Percentiles rank a stretch among this genome's conserved stretches.
phyloP scores from a whole-genome alignment of 1,139 yeast species.

The Taphrina populina region DNA sequence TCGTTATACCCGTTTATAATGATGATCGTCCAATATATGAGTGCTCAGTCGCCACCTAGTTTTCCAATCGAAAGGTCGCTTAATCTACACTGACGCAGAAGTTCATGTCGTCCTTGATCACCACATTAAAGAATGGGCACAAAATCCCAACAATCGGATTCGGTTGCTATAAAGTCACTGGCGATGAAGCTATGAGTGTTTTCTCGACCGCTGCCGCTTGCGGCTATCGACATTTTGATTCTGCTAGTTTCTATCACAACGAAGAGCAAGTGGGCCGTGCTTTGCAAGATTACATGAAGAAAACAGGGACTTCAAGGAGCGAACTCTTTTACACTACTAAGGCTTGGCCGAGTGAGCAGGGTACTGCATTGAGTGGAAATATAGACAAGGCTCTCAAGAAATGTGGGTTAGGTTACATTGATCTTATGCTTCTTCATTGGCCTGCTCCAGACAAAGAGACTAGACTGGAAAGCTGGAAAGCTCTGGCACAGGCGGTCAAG shows the following conservation, averaged over 20 bases:
- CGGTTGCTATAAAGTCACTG: conserved; percentile 45
- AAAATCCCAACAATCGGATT: conserved; percentile 58
- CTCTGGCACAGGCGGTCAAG: conserved; percentile 49
- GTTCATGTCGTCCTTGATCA: conserved; percentile 1
- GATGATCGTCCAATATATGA: too few species aligned
- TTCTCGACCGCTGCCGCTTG: conserved; percentile 39
- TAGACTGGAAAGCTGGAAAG: conserved; percentile 50
- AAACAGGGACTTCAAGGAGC: conserved; percentile 51
- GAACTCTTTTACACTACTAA: conserved; percentile 75
- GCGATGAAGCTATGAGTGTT: conserved; percentile 36
- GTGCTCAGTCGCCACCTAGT: too few species aligned
- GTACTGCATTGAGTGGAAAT: conserved; percentile 52
- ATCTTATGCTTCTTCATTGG: conserved; percentile 48
- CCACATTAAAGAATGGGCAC: conserved; percentile 43
- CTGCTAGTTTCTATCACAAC: conserved; percentile 57
- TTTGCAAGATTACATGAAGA: conserved; percentile 53
- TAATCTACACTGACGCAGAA: too few species aligned
- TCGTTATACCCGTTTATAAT: too few species aligned
- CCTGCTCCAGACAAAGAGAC: conserved; percentile 43
- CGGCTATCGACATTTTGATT: conserved; percentile 47
- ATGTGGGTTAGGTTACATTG: conserved; percentile 55
- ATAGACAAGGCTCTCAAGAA: conserved; percentile 54
- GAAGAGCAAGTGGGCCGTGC: conserved; percentile 58
- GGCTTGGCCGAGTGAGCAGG: conserved; percentile 46
- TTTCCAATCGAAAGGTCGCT: too few species aligned